Evolutionary conservation across 179 eudicot species (phyloP).

Genomic region (Silene coronaria): DNA sequence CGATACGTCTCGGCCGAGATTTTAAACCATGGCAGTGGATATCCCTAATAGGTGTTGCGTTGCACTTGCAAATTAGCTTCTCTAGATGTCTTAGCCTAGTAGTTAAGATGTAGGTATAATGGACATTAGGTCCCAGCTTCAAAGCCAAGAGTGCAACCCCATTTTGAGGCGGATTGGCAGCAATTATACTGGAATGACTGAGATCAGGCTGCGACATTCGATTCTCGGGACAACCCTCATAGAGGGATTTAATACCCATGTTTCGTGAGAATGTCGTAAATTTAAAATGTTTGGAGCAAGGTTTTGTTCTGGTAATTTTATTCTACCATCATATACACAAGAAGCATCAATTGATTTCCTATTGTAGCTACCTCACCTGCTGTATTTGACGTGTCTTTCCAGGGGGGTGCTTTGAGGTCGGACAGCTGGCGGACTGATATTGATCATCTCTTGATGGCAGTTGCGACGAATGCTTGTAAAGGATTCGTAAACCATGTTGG

Average conservation of each 20-base stretch:
- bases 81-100: not conserved
- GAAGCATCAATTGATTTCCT: not conserved
- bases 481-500: conserved; percentile 42
- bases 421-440: conserved; percentile 62
- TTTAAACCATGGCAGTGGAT: too few species aligned
- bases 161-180: not conserved
- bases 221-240: not conserved
- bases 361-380: not conserved
- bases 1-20: too few species aligned
- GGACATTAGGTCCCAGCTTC: too few species aligned
- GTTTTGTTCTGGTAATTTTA: not conserved
- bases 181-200: not conserved
- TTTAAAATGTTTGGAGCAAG: not conserved
- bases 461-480: conserved; percentile 58
- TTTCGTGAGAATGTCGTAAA: not conserved
- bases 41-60: not conserved
- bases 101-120: too few species aligned
- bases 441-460: conserved; percentile 51
- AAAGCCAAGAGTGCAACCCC: not conserved
- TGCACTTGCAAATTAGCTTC: not conserved
- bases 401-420: conserved; percentile 75
- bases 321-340: not conserved
- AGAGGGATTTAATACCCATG: not conserved
- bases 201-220: not conserved
- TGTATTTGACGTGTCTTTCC: conserved; percentile 21